phyloP scores from a whole-genome alignment of 2,329 filamentous ascomycete species.

The Chalaropsis thielavioides region DNA sequence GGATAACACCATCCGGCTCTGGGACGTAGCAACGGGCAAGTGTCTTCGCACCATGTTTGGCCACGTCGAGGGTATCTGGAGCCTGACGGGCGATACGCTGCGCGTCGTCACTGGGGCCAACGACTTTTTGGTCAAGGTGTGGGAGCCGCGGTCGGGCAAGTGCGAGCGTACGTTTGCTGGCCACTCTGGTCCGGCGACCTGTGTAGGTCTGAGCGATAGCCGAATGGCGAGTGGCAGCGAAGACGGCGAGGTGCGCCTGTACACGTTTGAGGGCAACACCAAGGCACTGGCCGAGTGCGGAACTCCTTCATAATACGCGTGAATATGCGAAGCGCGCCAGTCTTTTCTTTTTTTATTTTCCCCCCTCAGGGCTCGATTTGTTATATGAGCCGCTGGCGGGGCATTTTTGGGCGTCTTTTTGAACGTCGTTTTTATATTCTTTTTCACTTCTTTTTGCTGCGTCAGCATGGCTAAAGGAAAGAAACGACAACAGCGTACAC shows the following conservation, averaged over 20 bases:
- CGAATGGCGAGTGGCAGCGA: conserved; percentile 85
- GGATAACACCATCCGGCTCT: conserved; percentile 81
- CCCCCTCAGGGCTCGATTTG: not conserved
- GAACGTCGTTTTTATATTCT: conserved; percentile 1
- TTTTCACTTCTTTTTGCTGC: conserved; percentile 1
- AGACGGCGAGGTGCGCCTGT: conserved; percentile 79
- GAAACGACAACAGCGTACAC: not conserved
- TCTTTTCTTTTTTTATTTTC: not conserved
- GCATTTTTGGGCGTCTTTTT: not conserved
- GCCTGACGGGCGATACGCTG: conserved; percentile 73
- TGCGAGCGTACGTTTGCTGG: conserved; percentile 88
- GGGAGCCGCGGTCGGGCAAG: conserved; percentile 82
- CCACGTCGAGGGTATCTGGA: conserved; percentile 93
- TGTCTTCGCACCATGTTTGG: conserved; percentile 91
- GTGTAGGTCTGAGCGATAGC: conserved; percentile 78
- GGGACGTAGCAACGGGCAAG: conserved; percentile 70
- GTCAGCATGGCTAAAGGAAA: not conserved
- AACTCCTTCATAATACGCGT: conserved; percentile 31
- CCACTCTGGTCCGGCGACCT: conserved; percentile 82
- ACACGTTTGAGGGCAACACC: conserved; percentile 50
- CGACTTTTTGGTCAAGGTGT: conserved; percentile 84
- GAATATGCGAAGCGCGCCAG: not conserved
- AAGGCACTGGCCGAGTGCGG: conserved; percentile 34
- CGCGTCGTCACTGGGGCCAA: conserved; percentile 81
- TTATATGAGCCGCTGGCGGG: not conserved